Base-by-base conservation (phyloP, 164 flowering plant genomes). In the Aristolochia californica region DNA sequence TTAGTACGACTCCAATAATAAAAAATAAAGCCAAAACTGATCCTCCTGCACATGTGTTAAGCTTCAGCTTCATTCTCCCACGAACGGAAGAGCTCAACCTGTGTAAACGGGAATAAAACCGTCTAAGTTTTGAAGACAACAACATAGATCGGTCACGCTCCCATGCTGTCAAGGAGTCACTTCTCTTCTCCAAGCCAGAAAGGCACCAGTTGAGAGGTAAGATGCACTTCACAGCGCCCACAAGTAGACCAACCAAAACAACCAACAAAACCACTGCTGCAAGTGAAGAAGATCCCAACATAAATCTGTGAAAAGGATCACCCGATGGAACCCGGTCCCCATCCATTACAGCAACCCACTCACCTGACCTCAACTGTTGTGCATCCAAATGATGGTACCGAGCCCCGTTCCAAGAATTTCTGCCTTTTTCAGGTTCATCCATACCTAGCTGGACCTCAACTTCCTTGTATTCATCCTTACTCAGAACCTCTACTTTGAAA, bases 301-400 rank as follows among this genome's bases (percentile, higher is more conserved):
- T 16, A 52, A 81, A 57, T 16, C 98, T 77, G 48, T 59, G 75
- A 28, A 58, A 30, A 26, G 77, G 40, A 53, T 88, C 95, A n/a
- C 96, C 97, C 0, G 98, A 91, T 17, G 81, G 84, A 23, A 88
- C 87, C 21, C 95, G 76, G 47, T 91, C 98, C 2, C 97, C 98
- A 70, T 91, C 98, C 77, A 85, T 76, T 20, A 87, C 86, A 20
- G 71, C 98, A 54, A 91, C 50, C 97, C 97, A 91, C 45, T 64
- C 64, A 40, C 95, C 94, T 15, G 82, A 68, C 53, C 76, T 71
- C 24, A 91, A 75, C 72, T 74, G 74, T 74, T 81, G 97, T 13
- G 71, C 89, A 58, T 91, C 98, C 15, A 91, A 75, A 66, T 88
- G 96, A 67, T 91, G 98, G 58, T 80, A 66, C 18, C 97, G 88